Evolutionary conservation across 371 early-diverging fungal genomes (phyloP).

Genomic region (Parasitella parasitica): DNA sequence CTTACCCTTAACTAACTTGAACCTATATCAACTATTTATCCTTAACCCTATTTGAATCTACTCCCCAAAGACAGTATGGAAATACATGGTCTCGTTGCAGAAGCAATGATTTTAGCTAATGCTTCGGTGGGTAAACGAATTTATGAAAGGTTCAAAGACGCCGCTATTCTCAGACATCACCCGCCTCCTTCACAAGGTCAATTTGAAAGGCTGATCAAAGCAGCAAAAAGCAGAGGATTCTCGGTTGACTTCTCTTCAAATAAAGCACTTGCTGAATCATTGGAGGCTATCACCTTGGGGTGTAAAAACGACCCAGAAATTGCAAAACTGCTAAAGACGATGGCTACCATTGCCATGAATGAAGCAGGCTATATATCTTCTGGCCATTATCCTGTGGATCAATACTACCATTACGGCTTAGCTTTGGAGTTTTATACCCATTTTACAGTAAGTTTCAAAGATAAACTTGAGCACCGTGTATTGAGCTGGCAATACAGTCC

Average conservation of each 20-base stretch:
- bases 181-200: slow-evolving; percentile 67
- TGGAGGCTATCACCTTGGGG: slow-evolving; percentile 39
- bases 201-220: slow-evolving; percentile 67
- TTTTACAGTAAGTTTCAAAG: slow-evolving; percentile 78
- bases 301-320: slow-evolving; percentile 55
- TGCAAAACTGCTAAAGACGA: slow-evolving; percentile 62
- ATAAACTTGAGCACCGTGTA: too few relatives aligned
- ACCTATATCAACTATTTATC: slow-evolving; percentile 13
- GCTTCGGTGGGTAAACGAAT: slow-evolving; percentile 88
- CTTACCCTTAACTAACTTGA: too few relatives aligned
- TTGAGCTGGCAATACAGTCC: slow-evolving; percentile 65
- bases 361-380: slow-evolving; percentile 72
- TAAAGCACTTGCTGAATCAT: slow-evolving; percentile 61
- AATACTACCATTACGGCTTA: slow-evolving; percentile 84
- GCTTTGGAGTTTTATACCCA: slow-evolving; percentile 90
- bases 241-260: slow-evolving; percentile 67
- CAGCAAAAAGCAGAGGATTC: slow-evolving; percentile 64
- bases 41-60: slow-evolving; percentile 29
- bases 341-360: slow-evolving; percentile 80
- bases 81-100: slow-evolving; percentile 95
- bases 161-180: slow-evolving; percentile 89
- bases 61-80: slow-evolving; percentile 81
- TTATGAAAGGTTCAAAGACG: slow-evolving; percentile 73
- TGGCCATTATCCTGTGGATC: slow-evolving; percentile 44
- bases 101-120: slow-evolving; percentile 99